Base-by-base conservation (phyloP, 495 filamentous ascomycete genomes). In the Trichoderma asperelloides region DNA sequence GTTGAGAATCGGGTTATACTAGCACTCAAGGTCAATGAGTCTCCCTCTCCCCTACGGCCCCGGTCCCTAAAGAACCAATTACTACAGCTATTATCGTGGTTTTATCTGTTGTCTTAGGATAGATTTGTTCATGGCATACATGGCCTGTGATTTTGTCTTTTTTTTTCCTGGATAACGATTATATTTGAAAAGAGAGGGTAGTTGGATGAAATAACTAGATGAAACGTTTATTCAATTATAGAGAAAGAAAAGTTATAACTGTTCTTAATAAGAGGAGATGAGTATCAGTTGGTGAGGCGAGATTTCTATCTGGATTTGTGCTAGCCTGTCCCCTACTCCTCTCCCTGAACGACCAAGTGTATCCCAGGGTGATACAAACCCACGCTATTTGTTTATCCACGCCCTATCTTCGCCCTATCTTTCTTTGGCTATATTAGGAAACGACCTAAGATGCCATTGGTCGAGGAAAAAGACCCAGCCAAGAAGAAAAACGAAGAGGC, bases 81-180 rank as follows among this genome's bases (percentile, higher is more conserved):
- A 12, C n/a, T n/a, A 55, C n/a, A 55, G 18, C 49, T 21, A 8
- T 55, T 55, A 55, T 60, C 25, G 30, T 60, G 23, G 55, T 13
- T 60, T 30, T 18, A 60, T 30, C 1, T 60, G 55, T 60, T 60
- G 55, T 30, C 23, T 60, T 60, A 60, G 55, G 55, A 60, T 60
- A 60, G 55, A 60, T 60, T 60, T 60, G 55, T 30, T 27, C 55
- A 60, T 9, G 55, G 55, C 55, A 60, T 30, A 60, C 23, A 60
- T 11, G 16, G 55, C 23, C n/a, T 55, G 55, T 28, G 23, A 13
- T 60, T 60, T 55, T 60, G 33, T 37, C 33, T 37, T 37, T 7
- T 3, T 37, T 37, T 37, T 37, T n/a, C n/a, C 33, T 37, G 55
- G 55, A 30, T 60, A 60, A 60, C 25, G 55, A 60, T 28, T 30